Base-by-base conservation (phyloP, 1,284 basidiomycete genomes). In the Lignosus rhinocerotis region DNA sequence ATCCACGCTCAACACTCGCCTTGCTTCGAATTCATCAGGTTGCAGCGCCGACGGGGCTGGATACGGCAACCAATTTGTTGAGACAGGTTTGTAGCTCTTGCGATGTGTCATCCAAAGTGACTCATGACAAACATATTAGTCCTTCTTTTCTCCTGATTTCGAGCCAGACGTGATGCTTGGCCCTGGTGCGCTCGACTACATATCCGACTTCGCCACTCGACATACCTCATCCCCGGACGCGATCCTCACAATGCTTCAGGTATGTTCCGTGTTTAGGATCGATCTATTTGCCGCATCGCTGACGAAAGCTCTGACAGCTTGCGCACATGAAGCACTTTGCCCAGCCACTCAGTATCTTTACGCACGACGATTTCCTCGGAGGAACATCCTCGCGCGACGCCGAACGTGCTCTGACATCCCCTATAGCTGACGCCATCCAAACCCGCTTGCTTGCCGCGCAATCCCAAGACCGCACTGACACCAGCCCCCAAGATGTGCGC, bases 321-420 rank as follows among this genome's bases (percentile, higher is more conserved):
- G 75, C 78, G 0, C 75, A 87, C 64, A 71, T 91, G 68, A 87
- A 87, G 58, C 89, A 92, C 67, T 90, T 88, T 61, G 75, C 80
- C 21, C 81, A 87, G 31, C 82, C 85, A 0, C 70, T 89, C 8
- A 78, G 81, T 2, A 52, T 79, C 12, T 74, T 90, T 33, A 65
- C 74, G 14, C 69, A 70, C 33, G 63, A 80, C 71, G 48, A 73
- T 63, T 39, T 61, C 56, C 56, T 72, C 48, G 39, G 58, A 53
- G 51, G 58, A 14, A 25, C 60, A n/a, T 56, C 59, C 50, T 6
- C 53, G 11, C 34, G 44, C 45, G 57, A 58, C 50, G 51, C 69
- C 70, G 33, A 60, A 60, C 55, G 59, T 70, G 48, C 55, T 45
- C 60, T 74, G 46, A 47, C 61, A 12, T 39, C 67, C 66, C 38